Percentiles rank a stretch among this genome's conserved stretches.
Evolutionary conservation across 805 yeast genomes (phyloP).

Genomic region (Wickerhamiella occidentalis): DNA sequence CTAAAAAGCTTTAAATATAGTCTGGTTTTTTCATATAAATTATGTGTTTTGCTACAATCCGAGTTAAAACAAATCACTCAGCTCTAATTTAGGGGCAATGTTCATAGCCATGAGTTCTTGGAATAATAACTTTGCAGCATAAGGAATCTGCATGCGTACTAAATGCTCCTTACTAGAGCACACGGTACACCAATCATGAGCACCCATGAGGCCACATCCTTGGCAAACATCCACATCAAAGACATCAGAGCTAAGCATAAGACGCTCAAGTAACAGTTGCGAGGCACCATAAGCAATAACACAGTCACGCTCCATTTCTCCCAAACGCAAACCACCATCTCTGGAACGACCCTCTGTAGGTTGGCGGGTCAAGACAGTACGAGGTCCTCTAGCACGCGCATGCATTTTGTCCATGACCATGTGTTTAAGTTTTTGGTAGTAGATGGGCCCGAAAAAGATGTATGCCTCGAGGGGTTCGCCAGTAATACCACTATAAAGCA

Average conservation of each 20-base stretch:
- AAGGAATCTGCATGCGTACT: slow-evolving; percentile 91
- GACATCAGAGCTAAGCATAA: slow-evolving; percentile 95
- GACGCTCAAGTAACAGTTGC: slow-evolving; percentile 79
- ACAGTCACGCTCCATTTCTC: slow-evolving; percentile 99
- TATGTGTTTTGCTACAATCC: neutral
- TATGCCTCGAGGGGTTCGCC: slow-evolving; percentile 97
- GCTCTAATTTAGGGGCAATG: slow-evolving; percentile 86
- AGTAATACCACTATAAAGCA: slow-evolving; percentile 93
- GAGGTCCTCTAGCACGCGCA: slow-evolving; percentile 98
- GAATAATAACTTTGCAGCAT: slow-evolving; percentile 95
- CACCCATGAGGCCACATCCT: slow-evolving; percentile 92
- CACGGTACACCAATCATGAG: slow-evolving; percentile 95
- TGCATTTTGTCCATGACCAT: slow-evolving; percentile 99
- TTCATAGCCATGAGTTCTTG: slow-evolving; percentile 98
- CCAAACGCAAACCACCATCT: slow-evolving; percentile 97
- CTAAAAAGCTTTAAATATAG: no score
- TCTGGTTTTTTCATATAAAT: no score
- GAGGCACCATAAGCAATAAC: slow-evolving; percentile 99
- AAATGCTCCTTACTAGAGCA: slow-evolving; percentile 81
- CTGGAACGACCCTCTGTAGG: slow-evolving; percentile 98
- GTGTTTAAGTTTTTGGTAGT: slow-evolving; percentile 95
- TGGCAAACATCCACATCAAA: slow-evolving; percentile 94
- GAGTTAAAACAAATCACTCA: slow-evolving; percentile 62
- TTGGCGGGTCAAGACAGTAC: slow-evolving; percentile 95
- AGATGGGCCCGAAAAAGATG: slow-evolving; percentile 96